A percentile compares a stretch with the other conserved stretches of the same genome.
Evolutionary conservation across 345 rosid genomes (phyloP).

Genomic region (Balakata baccata): DNA sequence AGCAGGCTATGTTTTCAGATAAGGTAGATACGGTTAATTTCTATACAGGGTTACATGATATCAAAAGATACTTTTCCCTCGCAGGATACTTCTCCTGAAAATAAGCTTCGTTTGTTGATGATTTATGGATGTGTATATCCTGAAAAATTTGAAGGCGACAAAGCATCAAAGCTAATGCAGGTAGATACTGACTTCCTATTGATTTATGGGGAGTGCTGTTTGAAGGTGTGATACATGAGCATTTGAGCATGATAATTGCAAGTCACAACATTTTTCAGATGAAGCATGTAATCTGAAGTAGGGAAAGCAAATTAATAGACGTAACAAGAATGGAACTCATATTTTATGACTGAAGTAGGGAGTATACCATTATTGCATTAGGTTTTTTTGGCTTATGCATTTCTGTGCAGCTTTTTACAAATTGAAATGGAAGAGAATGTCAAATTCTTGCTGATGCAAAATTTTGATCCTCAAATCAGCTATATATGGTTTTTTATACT

Average conservation of each 20-base stretch:
- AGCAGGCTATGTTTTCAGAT: conserved; percentile 2
- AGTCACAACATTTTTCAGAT: neutral
- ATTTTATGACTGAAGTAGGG: neutral
- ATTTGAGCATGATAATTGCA: neutral
- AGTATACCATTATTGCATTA: neutral
- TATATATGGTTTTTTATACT: neutral
- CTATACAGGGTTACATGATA: neutral
- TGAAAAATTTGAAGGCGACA: conserved; percentile 93
- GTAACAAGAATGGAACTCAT: neutral
- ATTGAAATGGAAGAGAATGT: neutral
- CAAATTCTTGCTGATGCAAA: neutral
- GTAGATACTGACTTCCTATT: conserved; percentile 36
- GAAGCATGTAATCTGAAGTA: neutral
- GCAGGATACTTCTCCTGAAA: conserved; percentile 73
- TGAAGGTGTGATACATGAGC: neutral
- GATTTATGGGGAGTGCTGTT: neutral
- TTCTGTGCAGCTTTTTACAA: neutral
- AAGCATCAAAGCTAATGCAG: conserved; percentile 86
- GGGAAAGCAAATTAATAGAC: neutral
- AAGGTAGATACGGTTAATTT: neutral
- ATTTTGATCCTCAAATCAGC: neutral
- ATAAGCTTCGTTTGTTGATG: conserved; percentile 86
- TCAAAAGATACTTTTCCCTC: conserved; percentile 8
- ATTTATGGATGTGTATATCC: conserved; percentile 81
- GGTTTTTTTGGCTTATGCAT: neutral